Conservation (phyloP, 2,329 filamentous ascomycete species). For the Colletotrichum melonis region DNA sequence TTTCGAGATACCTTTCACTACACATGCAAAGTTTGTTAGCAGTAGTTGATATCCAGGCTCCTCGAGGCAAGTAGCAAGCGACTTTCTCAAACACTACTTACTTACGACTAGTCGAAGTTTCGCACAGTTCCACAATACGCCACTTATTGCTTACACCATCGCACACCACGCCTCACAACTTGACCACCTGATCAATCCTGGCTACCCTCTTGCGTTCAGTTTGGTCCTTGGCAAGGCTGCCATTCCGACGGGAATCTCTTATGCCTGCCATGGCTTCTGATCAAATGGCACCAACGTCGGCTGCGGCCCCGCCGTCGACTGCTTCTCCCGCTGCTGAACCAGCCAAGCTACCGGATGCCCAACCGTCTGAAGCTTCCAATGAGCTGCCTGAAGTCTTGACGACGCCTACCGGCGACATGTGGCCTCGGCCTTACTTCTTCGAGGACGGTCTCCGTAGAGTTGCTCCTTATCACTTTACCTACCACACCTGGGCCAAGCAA, state of each 20-base stretch:
- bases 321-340: neutral
- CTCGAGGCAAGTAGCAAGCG: neutral
- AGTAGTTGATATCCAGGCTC: neutral
- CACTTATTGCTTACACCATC: neutral
- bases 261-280: slow-evolving; percentile 21
- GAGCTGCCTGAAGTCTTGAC: slow-evolving; percentile 40
- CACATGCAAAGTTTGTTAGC: neutral
- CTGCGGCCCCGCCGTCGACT: neutral
- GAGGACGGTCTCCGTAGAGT: slow-evolving; percentile 87
- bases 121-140: neutral
- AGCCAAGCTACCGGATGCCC: neutral
- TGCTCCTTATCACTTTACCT: slow-evolving; percentile 89
- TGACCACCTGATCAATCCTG: slow-evolving; percentile 14
- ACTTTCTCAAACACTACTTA: neutral
- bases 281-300: neutral
- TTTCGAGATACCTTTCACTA: slow-evolving; percentile 12
- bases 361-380: neutral
- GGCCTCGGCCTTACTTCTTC: slow-evolving; percentile 80
- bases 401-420: slow-evolving; percentile 50
- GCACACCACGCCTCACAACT: neutral
- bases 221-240: slow-evolving; percentile 25
- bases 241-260: slow-evolving; percentile 10
- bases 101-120: neutral
- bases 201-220: slow-evolving; percentile 22
- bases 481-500: slow-evolving; percentile 95